Base-by-base conservation (phyloP, 495 filamentous ascomycete genomes). In the Achaetomiella virescens region DNA sequence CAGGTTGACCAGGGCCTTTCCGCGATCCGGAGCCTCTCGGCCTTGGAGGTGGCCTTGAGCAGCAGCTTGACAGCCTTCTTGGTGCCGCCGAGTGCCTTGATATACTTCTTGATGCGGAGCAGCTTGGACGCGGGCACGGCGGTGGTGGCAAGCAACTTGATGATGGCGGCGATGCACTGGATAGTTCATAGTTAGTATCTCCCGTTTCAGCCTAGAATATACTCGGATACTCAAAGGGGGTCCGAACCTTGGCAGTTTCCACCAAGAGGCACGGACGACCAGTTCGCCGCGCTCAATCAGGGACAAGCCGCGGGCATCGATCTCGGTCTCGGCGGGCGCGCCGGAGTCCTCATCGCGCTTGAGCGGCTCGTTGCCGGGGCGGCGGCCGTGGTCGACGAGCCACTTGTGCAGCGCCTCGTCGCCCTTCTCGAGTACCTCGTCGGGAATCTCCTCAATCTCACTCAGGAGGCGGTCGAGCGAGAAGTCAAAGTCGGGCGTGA, bases 71-170 rank as follows among this genome's bases (percentile, higher is more conserved):
- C 62, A 17, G 59, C 53, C 55, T 59, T 12, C 44, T 48, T 54
- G 21, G 45, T 24, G 11, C 62, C 59, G 12, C 62, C 62, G 29
- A 65, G 62, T 0, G 52, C 55, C 43, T 61, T 52, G 47, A 65
- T 59, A 48, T 54, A 57, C 52, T 62, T 65, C 59, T 65, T 65
- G 52, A 65, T 61, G 15, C 51, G 25, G 25, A 64, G 58, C 9
- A 64, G 36, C 62, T 64, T 61, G 43, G 55, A 48, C 5, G 59
- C 62, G 11, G 59, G 59, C 2, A 65, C 40, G 0, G 59, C 62
- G 1, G 55, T 62, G n/a, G 41, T 57, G 31, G 25, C 57, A 0
- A 63, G 37, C 2, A 60, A 40, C 48, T 63, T 25, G 14, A 54
- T 43, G 21, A 65, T 62, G 31, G 55, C 35, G 6, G 49, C 55